A percentile compares a stretch with the other conserved stretches of the same genome.
phyloP scores from a whole-genome alignment of 345 rosid species.

The Bruguiera parviflora region DNA sequence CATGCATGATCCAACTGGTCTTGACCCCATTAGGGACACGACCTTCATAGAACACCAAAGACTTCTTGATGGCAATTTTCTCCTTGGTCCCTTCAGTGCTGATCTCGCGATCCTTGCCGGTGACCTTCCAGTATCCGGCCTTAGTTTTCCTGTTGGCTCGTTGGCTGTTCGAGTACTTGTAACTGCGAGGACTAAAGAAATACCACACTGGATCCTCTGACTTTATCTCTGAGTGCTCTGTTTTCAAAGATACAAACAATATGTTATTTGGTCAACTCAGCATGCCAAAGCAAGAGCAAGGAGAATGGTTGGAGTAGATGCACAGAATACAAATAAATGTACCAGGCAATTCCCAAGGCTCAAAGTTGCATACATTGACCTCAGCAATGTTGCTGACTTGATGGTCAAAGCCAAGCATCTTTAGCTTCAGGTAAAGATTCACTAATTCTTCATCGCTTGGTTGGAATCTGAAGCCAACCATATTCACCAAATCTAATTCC shows the following conservation, averaged over 20 bases:
- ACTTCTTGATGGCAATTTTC: constrained; percentile 8
- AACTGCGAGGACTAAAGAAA: constrained; percentile 13
- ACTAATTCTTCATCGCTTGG: constrained; percentile 47
- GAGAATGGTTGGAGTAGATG: no score
- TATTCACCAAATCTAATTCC: neutral
- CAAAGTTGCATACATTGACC: constrained; percentile 31
- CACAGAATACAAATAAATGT: neutral
- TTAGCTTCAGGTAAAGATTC: constrained; percentile 27
- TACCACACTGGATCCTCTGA: constrained; percentile 22
- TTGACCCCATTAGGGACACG: neutral
- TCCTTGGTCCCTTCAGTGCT: neutral
- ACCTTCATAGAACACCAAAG: constrained; percentile 10
- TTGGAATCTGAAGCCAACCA: constrained; percentile 31
- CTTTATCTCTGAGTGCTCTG: constrained; percentile 15
- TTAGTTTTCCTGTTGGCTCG: constrained; percentile 1
- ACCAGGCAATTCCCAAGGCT: constrained; percentile 55
- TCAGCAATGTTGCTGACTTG: constrained; percentile 22
- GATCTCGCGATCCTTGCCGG: constrained; percentile 7
- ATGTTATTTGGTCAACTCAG: no score
- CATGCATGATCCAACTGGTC: constrained; percentile 20
- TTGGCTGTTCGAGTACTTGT: neutral
- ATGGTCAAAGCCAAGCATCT: constrained; percentile 20
- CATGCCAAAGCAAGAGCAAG: no score
- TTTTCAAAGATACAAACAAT: no score
- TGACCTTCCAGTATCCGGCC: constrained; percentile 20